Percentiles rank a stretch among this genome's conserved stretches.
phyloP scores from a whole-genome alignment of 768 basidiomycete genomes.

The Mycena latifolia region DNA sequence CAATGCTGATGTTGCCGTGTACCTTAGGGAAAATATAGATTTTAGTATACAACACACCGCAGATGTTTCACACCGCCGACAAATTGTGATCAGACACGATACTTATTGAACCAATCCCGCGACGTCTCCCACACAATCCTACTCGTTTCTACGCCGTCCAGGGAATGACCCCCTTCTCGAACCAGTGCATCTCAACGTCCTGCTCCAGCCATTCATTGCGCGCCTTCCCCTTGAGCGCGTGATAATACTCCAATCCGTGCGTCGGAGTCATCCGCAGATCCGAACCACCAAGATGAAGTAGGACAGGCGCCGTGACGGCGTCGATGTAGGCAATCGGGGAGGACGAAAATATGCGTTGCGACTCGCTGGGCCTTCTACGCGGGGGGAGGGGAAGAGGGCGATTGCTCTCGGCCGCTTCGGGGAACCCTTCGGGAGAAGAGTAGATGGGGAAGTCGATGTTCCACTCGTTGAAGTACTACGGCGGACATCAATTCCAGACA shows the following conservation, averaged over 20 bases:
- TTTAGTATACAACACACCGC: too few relatives aligned
- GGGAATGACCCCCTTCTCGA: constrained; percentile 70
- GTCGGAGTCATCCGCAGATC: constrained; percentile 74
- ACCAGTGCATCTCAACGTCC: constrained; percentile 69
- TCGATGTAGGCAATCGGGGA: constrained; percentile 73
- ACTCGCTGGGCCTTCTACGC: constrained; percentile 57
- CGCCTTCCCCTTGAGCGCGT: constrained; percentile 65
- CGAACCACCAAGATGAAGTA: constrained; percentile 70
- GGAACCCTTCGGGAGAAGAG: constrained; percentile 43
- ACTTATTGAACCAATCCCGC: constrained; percentile 59
- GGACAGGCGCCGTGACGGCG: constrained; percentile 62
- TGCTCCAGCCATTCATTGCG: constrained; percentile 35
- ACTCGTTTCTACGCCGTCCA: constrained; percentile 74
- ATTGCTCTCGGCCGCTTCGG: constrained; percentile 9
- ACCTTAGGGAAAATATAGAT: too few relatives aligned
- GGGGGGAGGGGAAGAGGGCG: constrained; percentile 20
- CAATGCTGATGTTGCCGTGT: too few relatives aligned
- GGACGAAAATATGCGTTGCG: constrained; percentile 55
- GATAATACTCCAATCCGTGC: constrained; percentile 74
- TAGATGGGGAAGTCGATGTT: constrained; percentile 56
- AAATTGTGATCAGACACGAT: too few relatives aligned
- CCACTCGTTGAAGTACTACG: constrained; percentile 56
- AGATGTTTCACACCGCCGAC: too few relatives aligned
- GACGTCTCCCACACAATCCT: constrained; percentile 66
- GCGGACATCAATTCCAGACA: too few relatives aligned